Base-by-base conservation (phyloP, 495 filamentous ascomycete genomes). In the Articulospora tetracladia region DNA sequence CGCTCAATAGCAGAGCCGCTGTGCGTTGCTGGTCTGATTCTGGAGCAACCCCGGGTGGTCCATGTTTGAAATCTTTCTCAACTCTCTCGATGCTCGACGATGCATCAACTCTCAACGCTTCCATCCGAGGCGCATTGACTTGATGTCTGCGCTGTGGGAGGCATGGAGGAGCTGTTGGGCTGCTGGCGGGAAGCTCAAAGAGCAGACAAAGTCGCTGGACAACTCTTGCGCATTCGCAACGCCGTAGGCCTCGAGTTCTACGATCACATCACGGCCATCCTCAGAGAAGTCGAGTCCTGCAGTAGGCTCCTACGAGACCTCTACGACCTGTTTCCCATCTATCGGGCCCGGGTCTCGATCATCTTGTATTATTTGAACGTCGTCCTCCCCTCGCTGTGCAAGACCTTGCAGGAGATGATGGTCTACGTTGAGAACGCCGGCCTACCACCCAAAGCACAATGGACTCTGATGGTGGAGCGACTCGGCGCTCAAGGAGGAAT, bases 341-440 rank as follows among this genome's bases (percentile, higher is more conserved):
- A 84, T 63, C 55, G 72, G 25, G 55, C 66, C 23, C 74, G 80
- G 48, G 68, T 81, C 32, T 73, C 75, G 8, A 63, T 80, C 25
- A 72, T 83, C 47, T 65, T 78, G 28, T 75, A 77, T 66, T 77
- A 82, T 64, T 75, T 84, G 24, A 72, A 77, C 54, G 74, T 82
- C 54, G 54, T 84, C 28, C 67, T 84, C 15, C 80, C 80, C 15
- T 80, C 78, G 32, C 64, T 83, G 19, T 72, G 70, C 53, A 72
- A 70, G 52, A 77, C 76, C 1, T 69, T 83, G 46, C 68, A 73
- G 41, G 81, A 84, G 58, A 84, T 84, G 66, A 77, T 69, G 53
- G 32, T 59, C 3, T 74, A 77, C 63, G 76, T 81, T 60, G 79
- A 79, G 41, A 76, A 84, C 59, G 77, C 73, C 58, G 70, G 67